Percentiles rank a stretch among this genome's conserved stretches.
Conservation (phyloP, 2,329 filamentous ascomycete genomes). For the Diaporthe ampelina region DNA sequence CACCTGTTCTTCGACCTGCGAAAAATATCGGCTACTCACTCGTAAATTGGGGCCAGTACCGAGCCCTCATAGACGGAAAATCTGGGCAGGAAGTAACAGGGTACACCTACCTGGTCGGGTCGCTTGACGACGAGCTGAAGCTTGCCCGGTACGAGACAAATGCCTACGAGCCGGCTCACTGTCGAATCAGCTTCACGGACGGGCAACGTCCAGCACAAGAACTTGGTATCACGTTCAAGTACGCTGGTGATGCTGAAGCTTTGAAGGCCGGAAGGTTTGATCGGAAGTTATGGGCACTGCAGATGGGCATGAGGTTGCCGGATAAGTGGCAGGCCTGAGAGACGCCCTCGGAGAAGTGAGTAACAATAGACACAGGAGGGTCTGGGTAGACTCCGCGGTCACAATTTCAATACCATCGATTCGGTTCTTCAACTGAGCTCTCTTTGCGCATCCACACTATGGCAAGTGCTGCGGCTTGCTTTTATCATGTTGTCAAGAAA, state of each 20-base stretch:
- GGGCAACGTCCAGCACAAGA: neutral
- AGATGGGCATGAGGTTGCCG: neutral
- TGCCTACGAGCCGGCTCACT: neutral
- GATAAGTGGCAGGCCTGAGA: neutral
- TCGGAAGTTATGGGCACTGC: neutral
- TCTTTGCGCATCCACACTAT: too few relatives aligned
- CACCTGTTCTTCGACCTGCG: neutral
- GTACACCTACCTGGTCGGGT: neutral
- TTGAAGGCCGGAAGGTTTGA: neutral
- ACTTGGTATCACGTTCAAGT: slow-evolving; percentile 4
- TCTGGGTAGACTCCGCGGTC: too few relatives aligned
- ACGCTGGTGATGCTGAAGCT: neutral
- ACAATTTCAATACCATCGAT: too few relatives aligned
- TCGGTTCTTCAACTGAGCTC: too few relatives aligned
- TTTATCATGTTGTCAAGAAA: too few relatives aligned
- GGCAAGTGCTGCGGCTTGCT: too few relatives aligned
- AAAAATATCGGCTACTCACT: neutral
- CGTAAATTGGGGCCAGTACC: slow-evolving; percentile 10
- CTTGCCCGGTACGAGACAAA: neutral
- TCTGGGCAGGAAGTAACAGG: neutral
- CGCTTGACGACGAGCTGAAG: neutral
- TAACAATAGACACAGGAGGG: too few relatives aligned
- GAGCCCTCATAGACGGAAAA: neutral
- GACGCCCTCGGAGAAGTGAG: neutral
- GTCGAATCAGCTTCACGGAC: neutral